Evolutionary conservation across 2,329 filamentous ascomycete species (phyloP).

Genomic region (Bertia moriformis): DNA sequence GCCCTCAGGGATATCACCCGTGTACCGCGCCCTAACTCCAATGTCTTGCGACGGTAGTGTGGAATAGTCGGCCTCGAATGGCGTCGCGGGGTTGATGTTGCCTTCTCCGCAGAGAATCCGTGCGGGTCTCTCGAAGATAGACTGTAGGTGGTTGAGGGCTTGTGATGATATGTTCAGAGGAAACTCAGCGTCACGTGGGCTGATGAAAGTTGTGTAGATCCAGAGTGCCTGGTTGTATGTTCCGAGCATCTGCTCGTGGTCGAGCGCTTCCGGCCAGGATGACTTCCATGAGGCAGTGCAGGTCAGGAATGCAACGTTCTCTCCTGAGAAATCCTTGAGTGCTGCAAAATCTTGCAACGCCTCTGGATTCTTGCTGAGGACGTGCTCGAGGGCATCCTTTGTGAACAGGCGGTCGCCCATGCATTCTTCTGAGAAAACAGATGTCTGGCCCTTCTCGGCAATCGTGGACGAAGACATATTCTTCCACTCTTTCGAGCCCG

Average conservation of each 20-base stretch:
- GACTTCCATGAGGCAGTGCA: slow-evolving; percentile 28
- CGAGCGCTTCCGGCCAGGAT: neutral
- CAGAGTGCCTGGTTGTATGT: slow-evolving; percentile 27
- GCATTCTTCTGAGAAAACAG: slow-evolving; percentile 8
- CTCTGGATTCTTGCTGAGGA: slow-evolving; percentile 26
- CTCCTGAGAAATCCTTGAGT: slow-evolving; percentile 37
- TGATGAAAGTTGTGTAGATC: slow-evolving; percentile 32
- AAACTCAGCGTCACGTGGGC: slow-evolving; percentile 28
- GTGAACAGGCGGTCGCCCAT: slow-evolving; percentile 27
- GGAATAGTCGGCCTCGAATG: slow-evolving; percentile 6
- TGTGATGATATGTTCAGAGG: slow-evolving; percentile 33
- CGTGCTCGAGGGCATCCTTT: slow-evolving; percentile 34
- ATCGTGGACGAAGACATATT: slow-evolving; percentile 7
- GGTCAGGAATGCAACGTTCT: slow-evolving; percentile 41
- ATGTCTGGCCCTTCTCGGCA: slow-evolving; percentile 17
- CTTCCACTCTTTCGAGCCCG: slow-evolving; percentile 5
- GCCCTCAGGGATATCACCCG: slow-evolving; percentile 25
- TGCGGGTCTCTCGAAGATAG: slow-evolving; percentile 25
- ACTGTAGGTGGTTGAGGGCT: slow-evolving; percentile 22
- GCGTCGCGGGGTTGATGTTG: slow-evolving; percentile 8
- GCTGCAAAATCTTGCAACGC: slow-evolving; percentile 36
- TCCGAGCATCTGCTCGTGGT: neutral
- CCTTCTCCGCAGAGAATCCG: slow-evolving; percentile 13
- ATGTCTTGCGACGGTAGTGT: neutral
- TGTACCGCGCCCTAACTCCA: slow-evolving; percentile 10